Evolutionary conservation across 1,284 basidiomycete genomes (phyloP).

Genomic region (Marasmius tenuissimus): DNA sequence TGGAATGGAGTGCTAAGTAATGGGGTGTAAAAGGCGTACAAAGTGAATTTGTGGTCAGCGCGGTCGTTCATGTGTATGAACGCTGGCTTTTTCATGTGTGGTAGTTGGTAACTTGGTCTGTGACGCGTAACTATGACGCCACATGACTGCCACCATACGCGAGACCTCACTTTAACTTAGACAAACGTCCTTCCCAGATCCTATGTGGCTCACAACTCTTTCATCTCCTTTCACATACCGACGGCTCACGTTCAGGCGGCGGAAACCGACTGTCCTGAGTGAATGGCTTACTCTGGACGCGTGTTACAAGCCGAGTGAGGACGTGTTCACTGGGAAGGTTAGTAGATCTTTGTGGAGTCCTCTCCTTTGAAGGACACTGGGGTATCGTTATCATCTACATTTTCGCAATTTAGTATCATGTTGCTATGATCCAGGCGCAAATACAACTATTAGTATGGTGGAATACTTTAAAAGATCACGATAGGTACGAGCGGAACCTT

Average conservation of each 20-base stretch:
- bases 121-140: too few species aligned
- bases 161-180: too few species aligned
- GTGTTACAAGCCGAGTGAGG: conserved; percentile 27
- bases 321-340: background rate
- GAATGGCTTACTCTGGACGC: conserved; percentile 49
- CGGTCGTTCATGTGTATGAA: too few species aligned
- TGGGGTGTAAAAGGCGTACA: too few species aligned
- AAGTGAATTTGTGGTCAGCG: too few species aligned
- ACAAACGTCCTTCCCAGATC: conserved; percentile 48
- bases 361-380: background rate
- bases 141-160: too few species aligned
- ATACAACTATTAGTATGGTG: too few species aligned
- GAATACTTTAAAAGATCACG: too few species aligned
- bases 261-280: conserved; percentile 65
- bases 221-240: conserved; percentile 86
- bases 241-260: conserved; percentile 82
- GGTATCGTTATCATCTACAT: background rate
- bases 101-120: too few species aligned
- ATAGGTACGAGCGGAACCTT: too few species aligned
- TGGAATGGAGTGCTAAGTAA: too few species aligned
- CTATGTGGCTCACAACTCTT: conserved; percentile 94
- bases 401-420: background rate
- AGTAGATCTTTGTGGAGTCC: conserved; percentile 12
- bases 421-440: background rate
- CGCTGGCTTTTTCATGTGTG: too few species aligned